Conservation (phyloP, 176 grass and related monocot species). For the Bonia amplexicaulis region DNA sequence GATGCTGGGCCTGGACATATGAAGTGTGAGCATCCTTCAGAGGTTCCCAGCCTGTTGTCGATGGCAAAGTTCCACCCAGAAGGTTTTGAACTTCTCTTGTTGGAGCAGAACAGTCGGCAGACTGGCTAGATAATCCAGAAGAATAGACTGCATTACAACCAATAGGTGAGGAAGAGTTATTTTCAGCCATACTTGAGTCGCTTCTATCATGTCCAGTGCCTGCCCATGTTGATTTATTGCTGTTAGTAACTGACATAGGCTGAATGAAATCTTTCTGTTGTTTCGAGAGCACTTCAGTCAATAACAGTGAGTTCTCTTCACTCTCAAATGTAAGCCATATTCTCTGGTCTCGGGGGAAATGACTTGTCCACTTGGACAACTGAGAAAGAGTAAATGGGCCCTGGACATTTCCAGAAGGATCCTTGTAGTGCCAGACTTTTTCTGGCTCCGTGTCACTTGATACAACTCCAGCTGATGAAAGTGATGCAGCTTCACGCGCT, state of each 20-base stretch:
- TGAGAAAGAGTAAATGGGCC: constrained; percentile 86
- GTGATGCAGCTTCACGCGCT: constrained; percentile 31
- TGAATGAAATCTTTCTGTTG: constrained; percentile 45
- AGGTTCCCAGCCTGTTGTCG: constrained; percentile 18
- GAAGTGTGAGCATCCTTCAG: constrained; percentile 38
- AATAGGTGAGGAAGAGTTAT: constrained; percentile 31
- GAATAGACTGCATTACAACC: constrained; percentile 32
- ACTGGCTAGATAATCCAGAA: constrained; percentile 38
- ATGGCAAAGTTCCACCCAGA: constrained; percentile 32
- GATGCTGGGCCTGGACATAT: constrained; percentile 24
- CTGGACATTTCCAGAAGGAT: constrained; percentile 78
- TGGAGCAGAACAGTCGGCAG: constrained; percentile 17
- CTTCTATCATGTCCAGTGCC: constrained; percentile 30
- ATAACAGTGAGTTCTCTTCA: constrained; percentile 67
- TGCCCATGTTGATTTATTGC: constrained; percentile 25
- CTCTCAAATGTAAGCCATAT: constrained; percentile 90
- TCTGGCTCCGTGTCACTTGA: constrained; percentile 54
- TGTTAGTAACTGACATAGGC: constrained; percentile 23
- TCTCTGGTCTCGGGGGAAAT: constrained; percentile 69
- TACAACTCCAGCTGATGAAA: constrained; percentile 31
- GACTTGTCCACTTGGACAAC: constrained; percentile 66
- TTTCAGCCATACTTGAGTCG: constrained; percentile 33
- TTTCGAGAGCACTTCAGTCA: constrained; percentile 63
- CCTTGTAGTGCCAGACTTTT: constrained; percentile 92
- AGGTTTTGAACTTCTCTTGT: constrained; percentile 24